Conservation (phyloP, 345 rosid species). For the Eucalyptus cladocalyx region DNA sequence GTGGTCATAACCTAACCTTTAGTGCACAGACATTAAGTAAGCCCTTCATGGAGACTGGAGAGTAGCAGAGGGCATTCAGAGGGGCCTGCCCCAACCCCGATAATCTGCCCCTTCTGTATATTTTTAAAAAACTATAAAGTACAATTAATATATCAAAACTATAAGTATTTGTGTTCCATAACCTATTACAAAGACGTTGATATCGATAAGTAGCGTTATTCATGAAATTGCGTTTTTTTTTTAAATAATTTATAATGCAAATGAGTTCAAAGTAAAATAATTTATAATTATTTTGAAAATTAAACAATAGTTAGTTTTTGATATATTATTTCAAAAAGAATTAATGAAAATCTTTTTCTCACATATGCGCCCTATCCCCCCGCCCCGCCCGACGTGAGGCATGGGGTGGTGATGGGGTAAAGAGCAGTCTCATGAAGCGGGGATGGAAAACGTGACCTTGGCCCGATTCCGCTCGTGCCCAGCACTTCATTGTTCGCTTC, state of each 20-base stretch:
- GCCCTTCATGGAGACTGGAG: not conserved
- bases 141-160: not conserved
- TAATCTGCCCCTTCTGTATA: not conserved
- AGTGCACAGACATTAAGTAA: not conserved
- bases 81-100: not conserved
- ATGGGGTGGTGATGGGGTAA: not conserved
- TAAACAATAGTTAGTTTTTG: not conserved
- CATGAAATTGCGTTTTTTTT: not conserved
- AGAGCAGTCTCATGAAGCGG: not conserved
- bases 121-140: too few species aligned
- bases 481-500: not conserved
- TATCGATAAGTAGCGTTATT: not conserved
- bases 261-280: not conserved
- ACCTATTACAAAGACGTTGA: not conserved
- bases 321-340: not conserved
- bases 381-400: not conserved
- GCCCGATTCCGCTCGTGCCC: not conserved
- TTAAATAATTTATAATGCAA: not conserved
- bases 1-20: not conserved
- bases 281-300: not conserved
- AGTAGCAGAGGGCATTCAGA: not conserved
- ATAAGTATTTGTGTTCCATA: not conserved
- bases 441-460: not conserved
- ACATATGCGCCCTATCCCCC: not conserved
- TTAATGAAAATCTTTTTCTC: not conserved